These are phyloP conservation scores for Kwoniella dejecticola DNA, from an alignment of 768 basidiomycete species.

Conservation along the genomic window DNA sequence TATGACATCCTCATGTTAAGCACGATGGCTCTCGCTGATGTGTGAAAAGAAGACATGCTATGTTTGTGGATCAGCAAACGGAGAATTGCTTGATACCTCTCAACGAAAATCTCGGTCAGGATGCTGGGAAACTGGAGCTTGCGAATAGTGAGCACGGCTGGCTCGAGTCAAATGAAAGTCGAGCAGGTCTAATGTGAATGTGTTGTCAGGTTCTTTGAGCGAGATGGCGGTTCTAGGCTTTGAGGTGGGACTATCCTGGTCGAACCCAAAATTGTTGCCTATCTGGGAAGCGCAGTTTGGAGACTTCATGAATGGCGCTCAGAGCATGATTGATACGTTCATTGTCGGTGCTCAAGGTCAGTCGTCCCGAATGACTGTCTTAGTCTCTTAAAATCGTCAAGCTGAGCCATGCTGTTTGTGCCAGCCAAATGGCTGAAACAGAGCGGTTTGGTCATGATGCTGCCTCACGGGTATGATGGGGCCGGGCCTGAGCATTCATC, in stretches of 20 bases:
- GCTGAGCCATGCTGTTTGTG: not conserved
- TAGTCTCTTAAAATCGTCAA: not conserved
- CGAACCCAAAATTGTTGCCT: constrained; percentile 73
- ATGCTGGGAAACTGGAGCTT: constrained; percentile 71
- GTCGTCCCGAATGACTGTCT: constrained; percentile 35
- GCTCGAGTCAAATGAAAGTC: no score
- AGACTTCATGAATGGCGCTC: constrained; percentile 90
- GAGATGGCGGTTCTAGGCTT: constrained; percentile 89
- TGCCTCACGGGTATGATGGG: constrained; percentile 87
- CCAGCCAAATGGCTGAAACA: constrained; percentile 91
- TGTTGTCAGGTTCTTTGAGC: constrained; percentile 71
- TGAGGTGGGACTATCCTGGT: constrained; percentile 89
- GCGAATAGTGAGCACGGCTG: constrained; percentile 89
- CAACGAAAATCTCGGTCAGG: constrained; percentile 58
- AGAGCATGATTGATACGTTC: constrained; percentile 86
- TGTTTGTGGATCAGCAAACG: constrained; percentile 84
- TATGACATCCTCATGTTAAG: constrained; percentile 50
- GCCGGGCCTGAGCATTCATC: constrained; percentile 94
- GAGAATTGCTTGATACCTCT: constrained; percentile 79
- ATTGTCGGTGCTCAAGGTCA: constrained; percentile 79
- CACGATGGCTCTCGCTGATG: not conserved
- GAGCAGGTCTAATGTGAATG: not conserved
- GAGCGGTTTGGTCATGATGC: constrained; percentile 78
- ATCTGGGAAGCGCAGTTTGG: constrained; percentile 97
- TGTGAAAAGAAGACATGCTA: constrained; percentile 71